phyloP scores from a whole-genome alignment of 352 stramenopile genomes.

The Halophytophthora polymorphica region DNA sequence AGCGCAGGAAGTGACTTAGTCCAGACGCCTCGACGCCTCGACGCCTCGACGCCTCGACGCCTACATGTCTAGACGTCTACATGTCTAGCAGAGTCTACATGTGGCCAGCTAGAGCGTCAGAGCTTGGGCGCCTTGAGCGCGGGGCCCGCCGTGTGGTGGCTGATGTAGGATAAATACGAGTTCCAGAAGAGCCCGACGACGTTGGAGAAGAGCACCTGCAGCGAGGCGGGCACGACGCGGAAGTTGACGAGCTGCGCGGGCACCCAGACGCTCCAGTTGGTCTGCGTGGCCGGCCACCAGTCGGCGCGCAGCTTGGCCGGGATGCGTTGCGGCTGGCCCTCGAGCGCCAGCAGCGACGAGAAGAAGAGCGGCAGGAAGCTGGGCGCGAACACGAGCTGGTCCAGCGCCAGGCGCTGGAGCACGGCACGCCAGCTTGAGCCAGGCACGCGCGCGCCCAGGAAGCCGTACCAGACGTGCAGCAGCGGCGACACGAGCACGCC shows the following conservation, averaged over 20 bases:
- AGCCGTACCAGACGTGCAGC: constrained; percentile 78
- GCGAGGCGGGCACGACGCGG: constrained; percentile 62
- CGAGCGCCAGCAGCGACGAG: constrained; percentile 57
- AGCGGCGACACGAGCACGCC: constrained; percentile 64
- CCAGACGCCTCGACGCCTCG: too few relatives aligned
- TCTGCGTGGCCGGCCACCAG: constrained; percentile 75
- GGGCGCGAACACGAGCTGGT: constrained; percentile 78
- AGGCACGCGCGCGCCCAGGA: constrained; percentile 40
- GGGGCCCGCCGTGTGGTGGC: constrained; percentile 31
- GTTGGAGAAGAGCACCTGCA: constrained; percentile 86
- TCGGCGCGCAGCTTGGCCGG: constrained; percentile 60
- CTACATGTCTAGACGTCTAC: too few relatives aligned
- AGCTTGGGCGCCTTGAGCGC: constrained; percentile 5
- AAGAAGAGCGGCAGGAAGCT: constrained; percentile 77
- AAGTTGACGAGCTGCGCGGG: constrained; percentile 82
- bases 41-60: too few relatives aligned
- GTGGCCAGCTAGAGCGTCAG: too few relatives aligned
- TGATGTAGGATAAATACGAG: constrained; percentile 78
- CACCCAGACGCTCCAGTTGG: constrained; percentile 84
- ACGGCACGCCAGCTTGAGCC: constrained; percentile 36
- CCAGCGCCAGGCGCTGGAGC: constrained; percentile 64
- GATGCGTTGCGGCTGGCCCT: constrained; percentile 48
- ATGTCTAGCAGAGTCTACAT: too few relatives aligned
- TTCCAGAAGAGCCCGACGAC: constrained; percentile 82
- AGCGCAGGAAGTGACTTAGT: too few relatives aligned